Conservation (phyloP, 179 eudicot species). For the Corrigiola litoralis region DNA sequence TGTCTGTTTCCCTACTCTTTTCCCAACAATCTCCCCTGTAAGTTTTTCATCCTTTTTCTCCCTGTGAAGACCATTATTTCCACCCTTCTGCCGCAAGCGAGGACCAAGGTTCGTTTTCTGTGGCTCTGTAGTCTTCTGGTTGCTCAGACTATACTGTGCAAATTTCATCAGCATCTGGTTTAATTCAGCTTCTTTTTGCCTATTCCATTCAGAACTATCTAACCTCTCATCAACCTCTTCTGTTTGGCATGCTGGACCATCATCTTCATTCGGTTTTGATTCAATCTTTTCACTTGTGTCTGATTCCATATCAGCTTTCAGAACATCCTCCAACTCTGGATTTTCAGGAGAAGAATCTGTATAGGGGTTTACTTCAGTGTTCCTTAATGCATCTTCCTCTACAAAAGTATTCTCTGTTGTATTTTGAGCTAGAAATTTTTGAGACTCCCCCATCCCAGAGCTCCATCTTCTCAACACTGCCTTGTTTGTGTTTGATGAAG, state of each 20-base stretch:
- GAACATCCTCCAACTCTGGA: conserved; percentile 24
- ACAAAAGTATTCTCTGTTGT: conserved; percentile 32
- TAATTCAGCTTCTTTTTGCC: conserved; percentile 78
- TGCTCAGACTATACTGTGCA: conserved; percentile 59
- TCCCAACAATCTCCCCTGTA: conserved; percentile 38
- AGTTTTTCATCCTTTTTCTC: conserved; percentile 57
- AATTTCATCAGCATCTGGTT: conserved; percentile 76
- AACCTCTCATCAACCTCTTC: conserved; percentile 53
- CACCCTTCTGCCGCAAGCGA: conserved; percentile 40
- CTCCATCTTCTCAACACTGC: conserved; percentile 95
- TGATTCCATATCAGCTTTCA: conserved; percentile 27
- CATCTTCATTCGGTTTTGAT: conserved; percentile 29
- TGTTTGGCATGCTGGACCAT: conserved; percentile 26
- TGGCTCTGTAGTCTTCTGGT: conserved; percentile 29
- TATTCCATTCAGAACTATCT: conserved; percentile 77
- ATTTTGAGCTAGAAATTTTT: conserved; percentile 26
- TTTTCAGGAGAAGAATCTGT: conserved; percentile 17
- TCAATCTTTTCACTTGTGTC: conserved; percentile 24
- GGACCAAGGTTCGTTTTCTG: conserved; percentile 30
- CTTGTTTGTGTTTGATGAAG: conserved; percentile 48
- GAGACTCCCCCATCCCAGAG: conserved; percentile 56
- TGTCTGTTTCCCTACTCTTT: conserved; percentile 56
- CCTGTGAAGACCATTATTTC: conserved; percentile 42
- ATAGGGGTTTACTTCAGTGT: conserved; percentile 26
- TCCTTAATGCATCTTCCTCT: conserved; percentile 21